Evolutionary conservation across 352 stramenopile genomes (phyloP), one percentile per base, ranked within the genome.

Genomic region (Globisporangium spinosum): DNA sequence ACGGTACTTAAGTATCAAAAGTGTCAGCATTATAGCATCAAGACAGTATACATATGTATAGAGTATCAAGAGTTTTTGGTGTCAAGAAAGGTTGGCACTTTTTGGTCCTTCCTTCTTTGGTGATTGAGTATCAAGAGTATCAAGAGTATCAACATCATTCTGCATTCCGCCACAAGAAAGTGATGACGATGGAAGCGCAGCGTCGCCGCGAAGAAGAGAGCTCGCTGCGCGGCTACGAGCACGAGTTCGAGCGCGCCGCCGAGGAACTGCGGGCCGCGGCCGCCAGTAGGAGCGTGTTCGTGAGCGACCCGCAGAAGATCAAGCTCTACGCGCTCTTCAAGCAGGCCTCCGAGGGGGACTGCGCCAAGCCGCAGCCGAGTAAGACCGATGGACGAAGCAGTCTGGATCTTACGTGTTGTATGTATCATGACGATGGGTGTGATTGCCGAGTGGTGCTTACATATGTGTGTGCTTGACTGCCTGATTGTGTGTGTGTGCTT

Each of bases 311-410:
- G 53, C 80, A 91, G 61, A 94, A 94, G 76, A 79, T 94, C 69
- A 74, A 80, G 65, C 68, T 94, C 45, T 95, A 94, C 68, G 77
- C 69, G 61, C 77, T 94, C 34, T 95, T 85, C 76, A 95, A 94
- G 65, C 87, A 96, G 70, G 80, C 80, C 27, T 91, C 78, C 27
- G 68, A 76, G 20, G 82, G 88, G 40, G 82, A 95, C 69, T 90
- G 84, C 72, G 25, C 20, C 55, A 83, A 77, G 38, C 29, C 78
- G 25, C 74, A 80, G 32, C 80, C 88, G 5, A 85, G 80, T 86
- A 62, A 58, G 5, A 49, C 20, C 17, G 57, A 32, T n/a, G 12
- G 27, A 20, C 32, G 32, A 32, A n/a, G 40, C 40, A 47, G 10
- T 49, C 56, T 43, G 27, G 34, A 34, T 62, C 17, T 58, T 68